phyloP scores from a whole-genome alignment of 148 eudicot genomes.

The Nepenthes mirabilis region DNA sequence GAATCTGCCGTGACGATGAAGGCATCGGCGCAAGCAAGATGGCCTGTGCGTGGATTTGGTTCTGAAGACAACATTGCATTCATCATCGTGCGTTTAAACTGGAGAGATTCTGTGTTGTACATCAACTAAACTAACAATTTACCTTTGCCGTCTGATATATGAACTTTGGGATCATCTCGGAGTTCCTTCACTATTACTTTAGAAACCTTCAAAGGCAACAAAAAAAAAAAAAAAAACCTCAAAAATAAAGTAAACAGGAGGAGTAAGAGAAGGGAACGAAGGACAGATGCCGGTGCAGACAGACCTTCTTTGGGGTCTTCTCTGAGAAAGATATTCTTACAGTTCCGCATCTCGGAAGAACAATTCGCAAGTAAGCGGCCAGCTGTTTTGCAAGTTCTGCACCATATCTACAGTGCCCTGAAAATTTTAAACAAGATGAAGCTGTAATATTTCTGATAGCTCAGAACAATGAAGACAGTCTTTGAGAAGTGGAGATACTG shows the following conservation, averaged over 20 bases:
- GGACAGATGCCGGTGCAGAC: background rate
- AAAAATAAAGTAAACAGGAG: background rate
- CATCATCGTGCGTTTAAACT: background rate
- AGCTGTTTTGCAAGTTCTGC: slow-evolving; percentile 76
- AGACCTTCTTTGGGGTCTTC: slow-evolving; percentile 89
- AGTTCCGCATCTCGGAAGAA: slow-evolving; percentile 71
- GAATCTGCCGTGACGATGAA: slow-evolving; percentile 92
- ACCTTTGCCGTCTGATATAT: slow-evolving; percentile 96
- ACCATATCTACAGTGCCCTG: slow-evolving; percentile 84
- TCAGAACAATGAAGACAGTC: too few species aligned
- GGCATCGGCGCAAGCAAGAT: slow-evolving; percentile 97
- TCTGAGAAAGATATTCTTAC: slow-evolving; percentile 89
- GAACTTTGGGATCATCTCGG: slow-evolving; percentile 67
- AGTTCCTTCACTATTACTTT: slow-evolving; percentile 60
- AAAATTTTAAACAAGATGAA: background rate
- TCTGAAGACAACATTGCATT: slow-evolving; percentile 21
- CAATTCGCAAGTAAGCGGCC: slow-evolving; percentile 51
- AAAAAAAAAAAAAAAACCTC: slow-evolving; percentile 3
- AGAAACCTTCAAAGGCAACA: slow-evolving; percentile 32
- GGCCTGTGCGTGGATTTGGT: slow-evolving; percentile 94
- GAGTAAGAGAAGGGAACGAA: background rate
- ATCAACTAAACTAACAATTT: slow-evolving; percentile 4
- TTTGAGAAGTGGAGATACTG: too few species aligned
- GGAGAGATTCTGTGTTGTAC: too few species aligned
- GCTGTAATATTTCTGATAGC: too few species aligned